Evolutionary conservation across 352 stramenopile genomes (phyloP), one percentile per base, ranked within the genome.

Genomic region (Pythium aquatile): DNA sequence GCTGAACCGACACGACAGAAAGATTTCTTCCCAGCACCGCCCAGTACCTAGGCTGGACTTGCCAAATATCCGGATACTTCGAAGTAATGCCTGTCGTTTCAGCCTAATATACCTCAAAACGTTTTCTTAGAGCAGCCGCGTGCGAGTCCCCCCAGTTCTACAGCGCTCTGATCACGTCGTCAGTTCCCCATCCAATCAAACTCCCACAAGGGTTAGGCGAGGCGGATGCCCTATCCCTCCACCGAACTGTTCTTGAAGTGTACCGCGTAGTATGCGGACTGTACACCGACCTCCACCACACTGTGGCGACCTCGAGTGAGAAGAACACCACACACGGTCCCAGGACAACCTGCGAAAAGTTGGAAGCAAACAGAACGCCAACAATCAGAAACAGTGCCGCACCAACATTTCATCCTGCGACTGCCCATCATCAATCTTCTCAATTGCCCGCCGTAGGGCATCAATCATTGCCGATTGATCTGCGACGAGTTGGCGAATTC

Each of bases 341-440:
- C 3, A 24, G 39, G 39, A 47, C 39, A 2, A 47, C 39, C 39
- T 47, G 39, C 39, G 39, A 47, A 47, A 47, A 47, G 39, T 47
- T 26, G 39, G 13, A 24, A 24, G 39, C 39, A 47, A 5, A 47
- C 39, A 47, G 17, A 47, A 11, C 11, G 35, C 11, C 14, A 20
- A 24, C 39, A 47, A 47, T 24, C 39, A 47, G 39, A 47, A 47
- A 5, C 37, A 44, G 37, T 44, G 9, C 9, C 9, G 3, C 13
- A 44, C 37, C 32, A 37, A 44, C 14, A n/a, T n/a, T 47, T 24
- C 39, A 47, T 1, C 13, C 39, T 16, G 17, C 39, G 4, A 3
- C 39, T 24, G 39, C 39, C 39, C 39, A 47, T 47, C 39, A 47
- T 24, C 39, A 47, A 20, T 47, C 39, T 47, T 47, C 39, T 47